Evolutionary conservation across 1,139 yeast species (phyloP).

Genomic region (Candida tropicalis): DNA sequence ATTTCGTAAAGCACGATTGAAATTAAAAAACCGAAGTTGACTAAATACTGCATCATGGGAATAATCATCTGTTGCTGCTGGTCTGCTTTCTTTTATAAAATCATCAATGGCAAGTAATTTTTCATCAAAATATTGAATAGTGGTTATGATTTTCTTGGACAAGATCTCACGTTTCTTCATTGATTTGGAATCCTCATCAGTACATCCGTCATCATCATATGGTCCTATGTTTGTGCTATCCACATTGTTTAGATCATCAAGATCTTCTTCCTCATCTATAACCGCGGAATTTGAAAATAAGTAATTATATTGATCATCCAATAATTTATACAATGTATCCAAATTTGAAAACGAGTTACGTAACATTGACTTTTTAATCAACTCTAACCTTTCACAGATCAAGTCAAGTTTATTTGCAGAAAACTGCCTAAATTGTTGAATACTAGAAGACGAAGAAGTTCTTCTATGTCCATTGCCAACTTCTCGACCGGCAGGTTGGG

Average conservation of each 20-base stretch:
- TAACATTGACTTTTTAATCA: constrained; percentile 45
- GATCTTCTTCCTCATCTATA: constrained; percentile 9
- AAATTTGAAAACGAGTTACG: constrained; percentile 46
- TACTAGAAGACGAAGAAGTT: constrained; percentile 32
- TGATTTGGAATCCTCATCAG: background rate
- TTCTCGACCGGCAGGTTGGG: background rate
- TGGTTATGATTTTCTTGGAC: constrained; percentile 50
- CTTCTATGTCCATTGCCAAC: constrained; percentile 8
- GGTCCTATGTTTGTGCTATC: constrained; percentile 31
- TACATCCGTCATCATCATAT: constrained; percentile 19
- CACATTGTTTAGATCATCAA: constrained; percentile 51
- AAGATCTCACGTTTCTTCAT: constrained; percentile 34
- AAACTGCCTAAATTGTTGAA: constrained; percentile 34
- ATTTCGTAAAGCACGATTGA: constrained; percentile 56
- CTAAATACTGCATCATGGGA: constrained; percentile 34
- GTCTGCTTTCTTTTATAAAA: constrained; percentile 42
- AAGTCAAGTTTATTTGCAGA: constrained; percentile 38
- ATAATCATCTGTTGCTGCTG: constrained; percentile 32
- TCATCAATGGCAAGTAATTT: constrained; percentile 55
- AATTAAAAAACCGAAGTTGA: constrained; percentile 55
- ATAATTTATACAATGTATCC: constrained; percentile 49
- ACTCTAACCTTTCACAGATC: constrained; percentile 45
- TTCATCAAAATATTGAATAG: constrained; percentile 58
- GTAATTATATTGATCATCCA: constrained; percentile 59
- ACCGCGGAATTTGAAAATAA: constrained; percentile 29